A percentile compares a stretch with the other conserved stretches of the same genome.
These are phyloP conservation scores for Solanum pinnatisectum DNA, from an alignment of 257 asterid genomes.

Conservation along the genomic window DNA sequence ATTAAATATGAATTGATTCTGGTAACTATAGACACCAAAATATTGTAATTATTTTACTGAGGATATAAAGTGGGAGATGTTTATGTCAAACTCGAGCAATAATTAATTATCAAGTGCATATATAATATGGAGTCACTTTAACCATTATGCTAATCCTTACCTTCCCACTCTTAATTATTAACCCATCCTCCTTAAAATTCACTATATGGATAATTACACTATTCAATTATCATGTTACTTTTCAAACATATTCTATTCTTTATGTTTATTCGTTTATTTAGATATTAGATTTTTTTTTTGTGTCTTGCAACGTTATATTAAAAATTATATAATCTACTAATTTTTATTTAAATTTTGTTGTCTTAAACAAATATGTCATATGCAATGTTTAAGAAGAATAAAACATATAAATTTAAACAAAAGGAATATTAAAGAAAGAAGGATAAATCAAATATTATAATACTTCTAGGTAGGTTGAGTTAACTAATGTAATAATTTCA, in stretches of 20 bases:
- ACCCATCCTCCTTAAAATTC: too few relatives aligned
- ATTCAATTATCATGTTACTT: not conserved
- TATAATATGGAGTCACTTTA: not conserved
- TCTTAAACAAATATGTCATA: not conserved
- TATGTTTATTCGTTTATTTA: not conserved
- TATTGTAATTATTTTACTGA: not conserved
- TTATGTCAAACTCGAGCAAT: not conserved
- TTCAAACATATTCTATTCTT: not conserved
- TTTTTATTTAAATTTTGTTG: not conserved
- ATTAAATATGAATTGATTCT: not conserved
- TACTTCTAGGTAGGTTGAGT: not conserved
- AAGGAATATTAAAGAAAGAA: not conserved
- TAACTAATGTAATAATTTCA: not conserved
- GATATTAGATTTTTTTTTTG: not conserved
- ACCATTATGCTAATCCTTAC: not conserved
- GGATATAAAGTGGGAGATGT: not conserved
- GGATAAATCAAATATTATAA: not conserved
- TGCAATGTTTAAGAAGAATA: not conserved
- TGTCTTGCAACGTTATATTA: not conserved
- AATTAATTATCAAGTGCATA: not conserved
- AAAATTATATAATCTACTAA: not conserved
- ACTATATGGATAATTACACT: not conserved
- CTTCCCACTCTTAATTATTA: too few relatives aligned
- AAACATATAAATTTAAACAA: not conserved
- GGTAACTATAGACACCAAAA: not conserved